Evolutionary conservation across 2,329 filamentous ascomycete species (phyloP).

Genomic region (Hymenotorrendiella dingleyae): DNA sequence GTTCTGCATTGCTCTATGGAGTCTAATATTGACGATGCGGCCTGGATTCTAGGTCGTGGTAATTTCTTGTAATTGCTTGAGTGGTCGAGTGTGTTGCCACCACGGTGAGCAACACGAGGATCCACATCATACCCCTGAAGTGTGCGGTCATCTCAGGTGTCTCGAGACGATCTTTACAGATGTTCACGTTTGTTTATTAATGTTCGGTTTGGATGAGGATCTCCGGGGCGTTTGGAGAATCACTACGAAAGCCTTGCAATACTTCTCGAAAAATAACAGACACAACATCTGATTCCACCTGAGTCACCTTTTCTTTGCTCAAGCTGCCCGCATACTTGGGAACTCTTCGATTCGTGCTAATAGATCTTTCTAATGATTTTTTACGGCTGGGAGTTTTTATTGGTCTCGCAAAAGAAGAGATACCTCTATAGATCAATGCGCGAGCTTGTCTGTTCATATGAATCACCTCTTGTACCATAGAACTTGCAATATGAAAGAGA

Average conservation of each 20-base stretch:
- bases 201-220: background rate
- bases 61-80: constrained; percentile 39
- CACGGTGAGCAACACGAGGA: constrained; percentile 25
- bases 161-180: constrained; percentile 19
- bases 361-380: constrained; percentile 15
- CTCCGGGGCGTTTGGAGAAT: constrained; percentile 3
- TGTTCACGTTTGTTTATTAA: constrained; percentile 2
- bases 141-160: constrained; percentile 33
- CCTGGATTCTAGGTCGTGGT: constrained; percentile 32
- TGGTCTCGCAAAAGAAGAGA: constrained; percentile 12
- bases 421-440: background rate
- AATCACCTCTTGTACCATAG: constrained; percentile 7
- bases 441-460: constrained; percentile 9
- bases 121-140: constrained; percentile 32
- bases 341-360: constrained; percentile 9
- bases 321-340: too few species aligned
- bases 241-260: background rate
- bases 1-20: constrained; percentile 36
- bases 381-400: constrained; percentile 23
- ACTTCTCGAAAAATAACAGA: constrained; percentile 6
- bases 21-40: constrained; percentile 26
- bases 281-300: constrained; percentile 15
- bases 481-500: constrained; percentile 10
- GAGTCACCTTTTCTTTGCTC: background rate
- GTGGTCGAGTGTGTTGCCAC: constrained; percentile 34